Evolutionary conservation across 805 yeast genomes (phyloP).

Genomic region (Monosporozyma unispora): DNA sequence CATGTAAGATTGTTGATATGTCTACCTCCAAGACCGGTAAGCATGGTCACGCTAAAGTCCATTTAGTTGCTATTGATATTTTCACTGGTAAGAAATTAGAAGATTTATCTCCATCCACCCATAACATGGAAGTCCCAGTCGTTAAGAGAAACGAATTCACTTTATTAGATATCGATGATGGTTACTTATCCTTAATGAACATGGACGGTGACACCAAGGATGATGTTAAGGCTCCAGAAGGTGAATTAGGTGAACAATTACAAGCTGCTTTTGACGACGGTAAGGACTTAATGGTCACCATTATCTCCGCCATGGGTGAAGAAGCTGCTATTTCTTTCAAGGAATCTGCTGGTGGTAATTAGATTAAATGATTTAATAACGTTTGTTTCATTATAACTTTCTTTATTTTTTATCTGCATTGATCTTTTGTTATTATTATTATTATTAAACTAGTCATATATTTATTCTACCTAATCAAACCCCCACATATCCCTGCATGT

Average conservation of each 20-base stretch:
- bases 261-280: slow-evolving; percentile 95
- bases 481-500: no score
- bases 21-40: slow-evolving; percentile 99
- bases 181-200: slow-evolving; percentile 94
- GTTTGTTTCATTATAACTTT: no score
- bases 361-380: slow-evolving; percentile 4
- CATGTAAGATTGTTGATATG: slow-evolving; percentile 99
- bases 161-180: slow-evolving; percentile 97
- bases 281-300: slow-evolving; percentile 93
- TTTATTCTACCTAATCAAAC: no score
- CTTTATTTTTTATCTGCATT: not conserved
- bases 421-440: not conserved
- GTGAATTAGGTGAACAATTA: slow-evolving; percentile 90
- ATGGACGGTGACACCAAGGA: slow-evolving; percentile 98
- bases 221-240: slow-evolving; percentile 97
- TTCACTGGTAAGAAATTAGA: slow-evolving; percentile 99
- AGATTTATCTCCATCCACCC: slow-evolving; percentile 99
- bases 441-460: not conserved
- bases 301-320: slow-evolving; percentile 98
- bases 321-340: slow-evolving; percentile 98
- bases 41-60: slow-evolving; percentile 99
- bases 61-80: slow-evolving; percentile 96
- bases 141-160: slow-evolving; percentile 93
- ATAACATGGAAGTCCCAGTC: slow-evolving; percentile 99
- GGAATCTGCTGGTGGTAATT: slow-evolving; percentile 87